Evolutionary conservation across 768 basidiomycete species (phyloP), one percentile per base, ranked within the genome.

Genomic region (Suillus subaureus): DNA sequence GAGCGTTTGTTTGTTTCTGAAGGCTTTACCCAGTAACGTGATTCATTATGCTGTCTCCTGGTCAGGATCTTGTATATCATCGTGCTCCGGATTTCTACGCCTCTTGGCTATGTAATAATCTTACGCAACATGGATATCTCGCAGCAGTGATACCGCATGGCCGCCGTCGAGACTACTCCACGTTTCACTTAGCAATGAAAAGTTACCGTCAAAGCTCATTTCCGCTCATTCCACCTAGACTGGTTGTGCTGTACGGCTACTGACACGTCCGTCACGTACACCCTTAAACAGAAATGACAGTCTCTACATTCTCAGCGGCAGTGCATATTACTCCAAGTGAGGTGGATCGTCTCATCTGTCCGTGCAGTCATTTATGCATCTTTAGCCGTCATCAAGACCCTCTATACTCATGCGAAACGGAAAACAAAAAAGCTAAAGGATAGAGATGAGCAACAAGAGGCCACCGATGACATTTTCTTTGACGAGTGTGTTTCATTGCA

Each of bases 391-490:
- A 61, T 88, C 61, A 82, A 83, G 71, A 87, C 86, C 1, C 82
- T 89, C 69, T 67, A 82, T 21, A 69, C 76, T 37, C 87, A 89
- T 71, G 73, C 73, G 5, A 80, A 80, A 70, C 78, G 77, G 13
- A 85, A 83, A 67, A 79, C 79, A 1, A 74, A 71, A 56, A 80
- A 82, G 57, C 65, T 77, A 11, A 79, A 78, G 65, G 69, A 79
- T 0, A 75, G 75, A 8, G 75, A 77, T 33, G 58, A 68, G 8
- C 65, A 76, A 39, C 78, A 80, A 42, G 80, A 83, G 42, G 84
- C 85, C 7, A 82, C 86, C 21, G 84, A 85, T 68, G 82, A 90
- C 68, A 80, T 93, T 23, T 79, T 91, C 72, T 91, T 86, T 73
- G 89, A 93, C 75, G 86, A 92, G 85, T 89, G 68, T 72, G 83